A percentile compares a stretch with the other conserved stretches of the same genome.
These are phyloP conservation scores for Blastomyces emzantsi DNA, from an alignment of 2,329 filamentous ascomycete genomes.

Conservation along the genomic window DNA sequence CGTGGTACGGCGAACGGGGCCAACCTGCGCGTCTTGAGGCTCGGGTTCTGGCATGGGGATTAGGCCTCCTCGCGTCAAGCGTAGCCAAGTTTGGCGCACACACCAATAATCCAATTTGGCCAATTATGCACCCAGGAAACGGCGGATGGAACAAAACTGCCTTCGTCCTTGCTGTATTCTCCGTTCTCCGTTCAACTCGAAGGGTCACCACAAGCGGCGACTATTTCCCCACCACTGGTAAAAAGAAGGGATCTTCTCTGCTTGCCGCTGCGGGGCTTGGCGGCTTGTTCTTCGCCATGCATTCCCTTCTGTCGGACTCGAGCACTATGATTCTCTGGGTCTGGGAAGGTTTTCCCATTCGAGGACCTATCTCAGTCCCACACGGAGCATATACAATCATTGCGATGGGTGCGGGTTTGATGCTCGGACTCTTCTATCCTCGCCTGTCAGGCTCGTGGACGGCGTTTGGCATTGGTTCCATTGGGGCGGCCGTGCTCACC, in stretches of 20 bases:
- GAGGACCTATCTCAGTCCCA: conserved; percentile 78
- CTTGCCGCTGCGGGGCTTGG: conserved; percentile 70
- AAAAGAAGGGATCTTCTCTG: conserved; percentile 56
- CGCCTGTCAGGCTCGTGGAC: conserved; percentile 67
- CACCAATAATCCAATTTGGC: conserved; percentile 97
- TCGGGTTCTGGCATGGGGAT: conserved; percentile 67
- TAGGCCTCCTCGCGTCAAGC: conserved; percentile 76
- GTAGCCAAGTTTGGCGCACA: conserved; percentile 86
- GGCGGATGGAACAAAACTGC: conserved; percentile 89
- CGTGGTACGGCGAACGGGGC: conserved; percentile 66
- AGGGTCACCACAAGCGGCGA: conserved; percentile 47
- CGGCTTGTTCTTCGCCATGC: conserved; percentile 78
- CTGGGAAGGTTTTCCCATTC: conserved; percentile 91
- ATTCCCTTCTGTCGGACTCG: conserved; percentile 88
- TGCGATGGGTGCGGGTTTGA: conserved; percentile 73
- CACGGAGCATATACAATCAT: conserved; percentile 81
- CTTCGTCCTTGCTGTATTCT: conserved; percentile 63
- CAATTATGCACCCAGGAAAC: conserved; percentile 79
- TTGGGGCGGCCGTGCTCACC: conserved; percentile 72
- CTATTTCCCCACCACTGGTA: conserved; percentile 44
- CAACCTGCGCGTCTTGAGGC: conserved; percentile 70
- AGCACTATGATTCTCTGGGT: conserved; percentile 99
- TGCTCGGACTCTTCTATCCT: conserved; percentile 66
- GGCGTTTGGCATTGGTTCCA: conserved; percentile 64
- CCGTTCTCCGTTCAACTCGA: conserved; percentile 66